Evolutionary conservation across 495 filamentous ascomycete genomes (phyloP).

Genomic region (Bryoglossum gracile): DNA sequence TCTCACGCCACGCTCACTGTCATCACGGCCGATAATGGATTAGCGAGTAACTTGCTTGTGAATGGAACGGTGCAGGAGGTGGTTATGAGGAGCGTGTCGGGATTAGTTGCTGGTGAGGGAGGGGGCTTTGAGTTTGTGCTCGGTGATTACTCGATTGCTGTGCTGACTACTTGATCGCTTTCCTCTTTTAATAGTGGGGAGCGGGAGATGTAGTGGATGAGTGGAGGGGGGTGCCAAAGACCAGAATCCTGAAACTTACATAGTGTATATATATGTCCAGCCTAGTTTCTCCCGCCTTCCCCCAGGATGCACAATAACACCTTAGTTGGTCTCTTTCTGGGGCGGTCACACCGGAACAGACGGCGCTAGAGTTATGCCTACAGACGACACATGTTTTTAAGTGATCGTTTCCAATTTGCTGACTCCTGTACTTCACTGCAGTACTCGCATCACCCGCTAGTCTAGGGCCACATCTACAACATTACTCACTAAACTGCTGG

Average conservation of each 20-base stretch:
- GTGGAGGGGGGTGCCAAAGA: not conserved
- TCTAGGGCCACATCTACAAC: too few relatives aligned
- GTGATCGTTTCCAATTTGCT: slow-evolving; percentile 43
- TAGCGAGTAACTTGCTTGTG: slow-evolving; percentile 31
- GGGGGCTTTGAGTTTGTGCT: slow-evolving; percentile 33
- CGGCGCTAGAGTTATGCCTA: not conserved
- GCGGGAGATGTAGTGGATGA: not conserved
- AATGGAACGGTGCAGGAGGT: slow-evolving; percentile 31
- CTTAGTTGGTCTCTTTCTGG: too few relatives aligned
- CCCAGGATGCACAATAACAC: too few relatives aligned
- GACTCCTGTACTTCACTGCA: slow-evolving; percentile 36
- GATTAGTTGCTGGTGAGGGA: slow-evolving; percentile 30
- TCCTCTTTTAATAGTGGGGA: too few relatives aligned
- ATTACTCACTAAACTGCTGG: too few relatives aligned
- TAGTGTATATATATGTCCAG: not conserved
- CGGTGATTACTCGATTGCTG: slow-evolving; percentile 35
- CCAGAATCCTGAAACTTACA: not conserved
- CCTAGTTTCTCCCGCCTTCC: too few relatives aligned
- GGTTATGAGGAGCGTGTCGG: slow-evolving; percentile 33
- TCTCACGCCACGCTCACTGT: slow-evolving; percentile 48
- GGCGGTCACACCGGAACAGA: too few relatives aligned
- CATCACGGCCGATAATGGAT: slow-evolving; percentile 41
- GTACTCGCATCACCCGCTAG: slow-evolving; percentile 17
- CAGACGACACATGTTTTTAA: not conserved
- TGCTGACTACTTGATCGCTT: slow-evolving; percentile 27